Evolutionary conservation across 139 green algal genomes (phyloP).

Genomic region (Diplosphaera chodatii): DNA sequence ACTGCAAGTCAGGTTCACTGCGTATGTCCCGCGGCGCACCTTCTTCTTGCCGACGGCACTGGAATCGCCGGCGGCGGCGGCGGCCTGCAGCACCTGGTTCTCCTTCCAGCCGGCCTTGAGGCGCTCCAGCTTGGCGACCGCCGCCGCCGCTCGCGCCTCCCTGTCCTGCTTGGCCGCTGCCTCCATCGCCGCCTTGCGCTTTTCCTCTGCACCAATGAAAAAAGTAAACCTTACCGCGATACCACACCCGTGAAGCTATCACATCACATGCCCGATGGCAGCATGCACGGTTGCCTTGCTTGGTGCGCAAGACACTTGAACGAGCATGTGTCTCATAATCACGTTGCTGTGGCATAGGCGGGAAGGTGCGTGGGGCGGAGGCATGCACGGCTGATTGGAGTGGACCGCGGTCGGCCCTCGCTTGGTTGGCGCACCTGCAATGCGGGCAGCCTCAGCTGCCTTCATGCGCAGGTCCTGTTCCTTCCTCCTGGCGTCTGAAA

Average conservation of each 20-base stretch:
- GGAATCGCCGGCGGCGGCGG: not conserved
- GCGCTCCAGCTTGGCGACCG: slow-evolving; percentile 19
- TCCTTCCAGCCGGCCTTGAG: slow-evolving; percentile 30
- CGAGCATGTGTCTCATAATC: too few relatives aligned
- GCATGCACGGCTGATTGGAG: too few relatives aligned
- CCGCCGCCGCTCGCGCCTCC: slow-evolving; percentile 17
- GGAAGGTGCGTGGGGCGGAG: too few relatives aligned
- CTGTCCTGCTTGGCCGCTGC: not conserved
- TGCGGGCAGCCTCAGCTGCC: slow-evolving; percentile 5
- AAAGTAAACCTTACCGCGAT: too few relatives aligned
- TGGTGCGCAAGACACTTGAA: too few relatives aligned
- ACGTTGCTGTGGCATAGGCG: too few relatives aligned
- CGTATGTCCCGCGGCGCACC: too few relatives aligned
- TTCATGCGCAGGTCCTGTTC: slow-evolving; percentile 13
- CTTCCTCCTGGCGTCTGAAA: slow-evolving; percentile 10
- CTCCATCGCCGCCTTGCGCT: slow-evolving; percentile 2
- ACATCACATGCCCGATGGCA: too few relatives aligned
- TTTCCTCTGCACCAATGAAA: slow-evolving; percentile 7
- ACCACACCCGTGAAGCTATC: too few relatives aligned
- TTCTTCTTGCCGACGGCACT: not conserved
- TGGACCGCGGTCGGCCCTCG: not conserved
- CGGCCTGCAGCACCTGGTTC: slow-evolving; percentile 22
- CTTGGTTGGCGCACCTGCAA: slow-evolving; percentile 2
- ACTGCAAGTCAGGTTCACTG: too few relatives aligned
- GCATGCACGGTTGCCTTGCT: too few relatives aligned